A percentile compares a stretch with the other conserved stretches of the same genome.
phyloP scores from a whole-genome alignment of 129 eudicot species.

The Tagetes erecta region DNA sequence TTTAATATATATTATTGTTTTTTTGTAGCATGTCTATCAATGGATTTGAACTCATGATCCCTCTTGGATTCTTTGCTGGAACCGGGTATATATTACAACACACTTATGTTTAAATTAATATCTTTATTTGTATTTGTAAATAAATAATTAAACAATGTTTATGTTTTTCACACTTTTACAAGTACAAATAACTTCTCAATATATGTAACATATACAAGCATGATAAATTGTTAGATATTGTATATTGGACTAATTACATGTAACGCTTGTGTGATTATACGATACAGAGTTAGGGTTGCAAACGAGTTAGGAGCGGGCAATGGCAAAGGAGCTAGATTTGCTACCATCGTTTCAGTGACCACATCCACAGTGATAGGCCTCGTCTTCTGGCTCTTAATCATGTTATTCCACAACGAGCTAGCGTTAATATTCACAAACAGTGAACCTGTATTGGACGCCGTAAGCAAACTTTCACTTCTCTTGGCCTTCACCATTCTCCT shows the following conservation, averaged over 20 bases:
- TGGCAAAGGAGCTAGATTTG: slow-evolving; percentile 83
- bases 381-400: slow-evolving; percentile 59
- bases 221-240: neutral
- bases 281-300: slow-evolving; percentile 78
- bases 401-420: slow-evolving; percentile 62
- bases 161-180: neutral
- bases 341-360: slow-evolving; percentile 57
- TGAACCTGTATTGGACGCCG: slow-evolving; percentile 46
- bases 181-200: neutral
- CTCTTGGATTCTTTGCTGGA: slow-evolving; percentile 75
- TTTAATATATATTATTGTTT: neutral
- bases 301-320: slow-evolving; percentile 90
- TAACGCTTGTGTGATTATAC: slow-evolving; percentile 9
- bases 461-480: slow-evolving; percentile 56
- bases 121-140: neutral
- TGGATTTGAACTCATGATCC: slow-evolving; percentile 80
- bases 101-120: neutral
- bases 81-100: slow-evolving; percentile 52
- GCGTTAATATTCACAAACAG: slow-evolving; percentile 67
- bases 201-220: neutral
- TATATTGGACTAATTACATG: neutral
- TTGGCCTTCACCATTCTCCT: slow-evolving; percentile 79
- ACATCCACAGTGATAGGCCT: slow-evolving; percentile 59
- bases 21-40: slow-evolving; percentile 74
- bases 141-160: neutral